Evolutionary conservation across 352 stramenopile species (phyloP).

Genomic region (Globisporangium orthogonon): DNA sequence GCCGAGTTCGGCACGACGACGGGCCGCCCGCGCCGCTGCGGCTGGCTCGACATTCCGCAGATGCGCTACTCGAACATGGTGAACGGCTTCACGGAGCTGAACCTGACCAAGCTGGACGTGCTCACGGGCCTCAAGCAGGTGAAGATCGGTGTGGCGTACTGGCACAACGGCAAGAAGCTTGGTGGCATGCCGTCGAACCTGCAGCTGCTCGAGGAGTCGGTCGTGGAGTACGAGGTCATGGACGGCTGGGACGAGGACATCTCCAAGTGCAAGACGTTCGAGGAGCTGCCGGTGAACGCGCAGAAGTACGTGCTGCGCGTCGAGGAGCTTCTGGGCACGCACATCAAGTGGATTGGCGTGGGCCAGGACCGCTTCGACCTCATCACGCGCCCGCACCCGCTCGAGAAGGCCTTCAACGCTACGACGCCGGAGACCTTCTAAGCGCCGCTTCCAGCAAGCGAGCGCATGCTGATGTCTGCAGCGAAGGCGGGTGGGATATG

Average conservation of each 20-base stretch:
- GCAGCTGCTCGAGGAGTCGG: conserved; percentile 87
- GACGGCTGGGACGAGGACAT: conserved; percentile 97
- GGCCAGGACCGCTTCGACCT: conserved; percentile 94
- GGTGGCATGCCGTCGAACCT: conserved; percentile 94
- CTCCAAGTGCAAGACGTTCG: conserved; percentile 93
- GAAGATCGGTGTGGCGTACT: conserved; percentile 95
- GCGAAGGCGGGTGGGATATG: background rate
- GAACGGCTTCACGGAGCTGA: conserved; percentile 96
- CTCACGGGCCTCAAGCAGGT: conserved; percentile 95
- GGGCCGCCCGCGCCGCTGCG: conserved; percentile 94
- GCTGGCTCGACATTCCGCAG: conserved; percentile 98
- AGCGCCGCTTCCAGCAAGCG: background rate
- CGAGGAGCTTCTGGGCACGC: conserved; percentile 94
- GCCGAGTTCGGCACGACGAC: conserved; percentile 98
- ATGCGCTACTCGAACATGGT: conserved; percentile 92
- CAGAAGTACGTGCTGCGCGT: conserved; percentile 97
- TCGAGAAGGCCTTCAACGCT: conserved; percentile 57
- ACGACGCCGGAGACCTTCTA: conserved; percentile 9
- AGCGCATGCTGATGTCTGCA: background rate
- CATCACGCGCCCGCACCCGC: conserved; percentile 81
- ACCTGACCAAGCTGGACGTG: conserved; percentile 99
- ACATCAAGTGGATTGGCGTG: conserved; percentile 98
- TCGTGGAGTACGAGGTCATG: conserved; percentile 95
- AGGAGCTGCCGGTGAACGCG: conserved; percentile 93
- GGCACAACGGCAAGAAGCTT: conserved; percentile 92